Conservation (phyloP, 495 filamentous ascomycete genomes). For the Neurospora cerealis region DNA sequence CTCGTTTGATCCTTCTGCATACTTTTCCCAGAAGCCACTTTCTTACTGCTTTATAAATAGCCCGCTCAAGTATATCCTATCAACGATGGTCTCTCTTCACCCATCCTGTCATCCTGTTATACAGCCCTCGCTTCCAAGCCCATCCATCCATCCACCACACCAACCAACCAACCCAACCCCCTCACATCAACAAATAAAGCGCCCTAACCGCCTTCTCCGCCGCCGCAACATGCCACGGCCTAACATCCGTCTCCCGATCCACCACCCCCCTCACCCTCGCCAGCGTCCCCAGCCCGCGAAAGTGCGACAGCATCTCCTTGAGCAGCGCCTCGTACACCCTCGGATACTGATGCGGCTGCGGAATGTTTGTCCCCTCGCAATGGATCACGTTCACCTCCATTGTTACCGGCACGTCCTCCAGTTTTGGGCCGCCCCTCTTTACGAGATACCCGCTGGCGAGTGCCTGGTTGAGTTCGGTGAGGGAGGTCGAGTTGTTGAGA, state of each 20-base stretch:
- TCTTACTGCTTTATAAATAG: not conserved
- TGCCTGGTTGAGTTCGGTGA: constrained; percentile 53
- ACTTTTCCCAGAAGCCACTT: not conserved
- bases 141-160: not conserved
- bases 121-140: not conserved
- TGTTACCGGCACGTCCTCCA: constrained; percentile 51
- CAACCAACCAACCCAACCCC: not conserved
- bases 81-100: not conserved
- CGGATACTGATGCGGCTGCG: constrained; percentile 10
- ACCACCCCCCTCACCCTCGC: constrained; percentile 59
- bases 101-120: not conserved
- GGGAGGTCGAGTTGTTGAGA: constrained; percentile 54
- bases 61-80: not conserved
- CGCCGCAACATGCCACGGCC: constrained; percentile 84
- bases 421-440: constrained; percentile 54
- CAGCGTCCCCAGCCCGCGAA: constrained; percentile 63
- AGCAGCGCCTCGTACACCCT: constrained; percentile 51
- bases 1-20: not conserved
- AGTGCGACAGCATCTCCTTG: constrained; percentile 64
- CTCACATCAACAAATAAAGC: constrained; percentile 46
- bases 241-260: constrained; percentile 48
- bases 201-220: constrained; percentile 56
- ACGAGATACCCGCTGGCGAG: constrained; percentile 67
- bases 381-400: constrained; percentile 61
- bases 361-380: constrained; percentile 30